These are phyloP conservation scores for Cercospora zeina DNA, from an alignment of 2,329 filamentous ascomycete genomes.

Conservation along the genomic window DNA sequence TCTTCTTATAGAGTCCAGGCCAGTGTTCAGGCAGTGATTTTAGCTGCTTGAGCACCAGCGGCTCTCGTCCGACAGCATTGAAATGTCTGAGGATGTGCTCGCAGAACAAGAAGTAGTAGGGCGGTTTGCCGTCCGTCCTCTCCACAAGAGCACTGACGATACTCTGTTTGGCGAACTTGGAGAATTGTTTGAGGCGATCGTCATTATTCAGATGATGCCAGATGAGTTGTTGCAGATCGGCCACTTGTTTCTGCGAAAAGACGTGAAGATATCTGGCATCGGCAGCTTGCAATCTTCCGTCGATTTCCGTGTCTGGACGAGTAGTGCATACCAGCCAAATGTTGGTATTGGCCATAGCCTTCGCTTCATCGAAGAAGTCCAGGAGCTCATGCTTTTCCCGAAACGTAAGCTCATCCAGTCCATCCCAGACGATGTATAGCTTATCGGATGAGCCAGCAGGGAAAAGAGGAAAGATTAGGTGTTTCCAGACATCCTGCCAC, in stretches of 20 bases:
- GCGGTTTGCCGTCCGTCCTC: neutral
- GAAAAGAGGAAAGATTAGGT: slow-evolving; percentile 10
- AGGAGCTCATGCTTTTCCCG: slow-evolving; percentile 8
- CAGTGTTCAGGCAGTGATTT: slow-evolving; percentile 7
- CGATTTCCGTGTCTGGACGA: slow-evolving; percentile 4
- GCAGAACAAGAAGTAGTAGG: slow-evolving; percentile 1
- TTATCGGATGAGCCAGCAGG: neutral
- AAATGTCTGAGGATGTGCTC: slow-evolving; percentile 15
- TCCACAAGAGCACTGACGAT: slow-evolving; percentile 10
- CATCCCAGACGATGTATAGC: slow-evolving; percentile 15
- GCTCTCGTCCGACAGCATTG: slow-evolving; percentile 9
- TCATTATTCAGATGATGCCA: slow-evolving; percentile 15
- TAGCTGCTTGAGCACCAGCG: slow-evolving; percentile 9
- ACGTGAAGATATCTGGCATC: neutral
- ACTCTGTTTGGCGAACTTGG: slow-evolving; percentile 13
- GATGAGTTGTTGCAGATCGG: slow-evolving; percentile 5
- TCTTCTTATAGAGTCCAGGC: slow-evolving; percentile 11
- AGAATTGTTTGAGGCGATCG: slow-evolving; percentile 10
- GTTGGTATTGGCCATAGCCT: neutral
- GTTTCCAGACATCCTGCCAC: slow-evolving; percentile 12
- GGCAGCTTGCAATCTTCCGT: slow-evolving; percentile 1
- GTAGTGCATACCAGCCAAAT: slow-evolving; percentile 13
- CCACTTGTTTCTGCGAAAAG: neutral
- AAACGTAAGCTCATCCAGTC: slow-evolving; percentile 9
- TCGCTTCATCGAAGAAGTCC: neutral